A percentile compares a stretch with the other conserved stretches of the same genome.
Evolutionary conservation across 108 stramenopile genomes (phyloP).

Genomic region (Cyclotella atomus): DNA sequence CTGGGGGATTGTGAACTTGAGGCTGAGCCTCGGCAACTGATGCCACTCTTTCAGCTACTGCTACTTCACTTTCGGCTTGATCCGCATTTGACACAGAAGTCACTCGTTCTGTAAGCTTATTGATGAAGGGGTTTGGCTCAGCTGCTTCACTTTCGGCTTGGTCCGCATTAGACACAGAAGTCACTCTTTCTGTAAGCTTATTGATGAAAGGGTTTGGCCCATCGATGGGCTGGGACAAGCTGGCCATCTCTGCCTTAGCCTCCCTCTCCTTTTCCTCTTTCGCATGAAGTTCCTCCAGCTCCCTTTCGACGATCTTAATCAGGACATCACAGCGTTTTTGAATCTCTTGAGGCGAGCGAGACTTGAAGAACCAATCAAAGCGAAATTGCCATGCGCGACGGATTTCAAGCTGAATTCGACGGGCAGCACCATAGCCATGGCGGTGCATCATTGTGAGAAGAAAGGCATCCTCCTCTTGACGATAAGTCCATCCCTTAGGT

Average conservation of each 20-base stretch:
- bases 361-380: conserved; percentile 99
- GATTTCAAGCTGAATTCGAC: conserved; percentile 94
- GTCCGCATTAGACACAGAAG: neutral
- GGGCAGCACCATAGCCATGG: conserved; percentile 94
- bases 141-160: neutral
- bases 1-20: too few relatives aligned
- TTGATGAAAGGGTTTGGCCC: neutral
- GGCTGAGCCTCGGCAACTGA: too few relatives aligned
- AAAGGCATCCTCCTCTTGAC: conserved; percentile 97
- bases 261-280: conserved; percentile 32
- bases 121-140: neutral
- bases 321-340: conserved; percentile 89
- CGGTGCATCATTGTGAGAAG: conserved; percentile 94
- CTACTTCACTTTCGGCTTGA: neutral
- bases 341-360: conserved; percentile 91
- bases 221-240: neutral
- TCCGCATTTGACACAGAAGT: neutral
- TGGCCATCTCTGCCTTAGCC: neutral
- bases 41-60: too few relatives aligned
- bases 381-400: conserved; percentile 95
- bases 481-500: conserved; percentile 69
- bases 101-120: conserved; percentile 1
- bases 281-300: conserved; percentile 75
- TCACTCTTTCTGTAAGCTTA: conserved; percentile 1
- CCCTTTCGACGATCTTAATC: conserved; percentile 77